These are phyloP conservation scores for Apiospora marii DNA, from an alignment of 2,329 filamentous ascomycete species.

Conservation along the genomic window DNA sequence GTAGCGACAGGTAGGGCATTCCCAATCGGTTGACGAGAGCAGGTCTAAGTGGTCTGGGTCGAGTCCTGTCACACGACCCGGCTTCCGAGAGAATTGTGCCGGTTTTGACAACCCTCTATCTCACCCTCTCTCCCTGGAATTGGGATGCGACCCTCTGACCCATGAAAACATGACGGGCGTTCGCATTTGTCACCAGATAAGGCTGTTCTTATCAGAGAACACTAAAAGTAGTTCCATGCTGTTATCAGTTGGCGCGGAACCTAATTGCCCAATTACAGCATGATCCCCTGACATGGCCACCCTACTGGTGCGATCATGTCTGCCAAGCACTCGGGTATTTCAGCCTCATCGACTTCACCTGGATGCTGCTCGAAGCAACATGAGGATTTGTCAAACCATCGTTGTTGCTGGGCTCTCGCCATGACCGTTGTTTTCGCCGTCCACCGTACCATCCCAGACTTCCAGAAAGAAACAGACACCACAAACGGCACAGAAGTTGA, in stretches of 20 bases:
- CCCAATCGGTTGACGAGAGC: not conserved
- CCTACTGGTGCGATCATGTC: not conserved
- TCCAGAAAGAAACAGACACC: not conserved
- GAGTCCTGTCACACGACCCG: not conserved
- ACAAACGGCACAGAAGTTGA: not conserved
- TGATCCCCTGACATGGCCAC: not conserved
- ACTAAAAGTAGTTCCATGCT: not conserved
- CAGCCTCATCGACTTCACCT: constrained; percentile 12
- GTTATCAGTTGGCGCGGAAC: not conserved
- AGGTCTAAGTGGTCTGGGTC: not conserved
- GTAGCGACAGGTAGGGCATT: no score
- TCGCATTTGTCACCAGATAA: constrained; percentile 20
- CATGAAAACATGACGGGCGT: not conserved
- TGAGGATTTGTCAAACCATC: not conserved
- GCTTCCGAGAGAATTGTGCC: not conserved
- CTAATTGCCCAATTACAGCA: constrained; percentile 8
- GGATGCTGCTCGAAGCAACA: not conserved
- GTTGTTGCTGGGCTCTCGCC: not conserved
- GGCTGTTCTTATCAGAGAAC: not conserved
- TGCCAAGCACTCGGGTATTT: not conserved
- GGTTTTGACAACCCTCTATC: not conserved
- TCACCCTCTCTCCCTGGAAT: no score
- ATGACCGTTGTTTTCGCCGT: not conserved
- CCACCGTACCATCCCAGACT: not conserved
- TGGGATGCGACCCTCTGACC: no score